Conservation (phyloP, 2,329 filamentous ascomycete genomes). For the Penicillium hordei region DNA sequence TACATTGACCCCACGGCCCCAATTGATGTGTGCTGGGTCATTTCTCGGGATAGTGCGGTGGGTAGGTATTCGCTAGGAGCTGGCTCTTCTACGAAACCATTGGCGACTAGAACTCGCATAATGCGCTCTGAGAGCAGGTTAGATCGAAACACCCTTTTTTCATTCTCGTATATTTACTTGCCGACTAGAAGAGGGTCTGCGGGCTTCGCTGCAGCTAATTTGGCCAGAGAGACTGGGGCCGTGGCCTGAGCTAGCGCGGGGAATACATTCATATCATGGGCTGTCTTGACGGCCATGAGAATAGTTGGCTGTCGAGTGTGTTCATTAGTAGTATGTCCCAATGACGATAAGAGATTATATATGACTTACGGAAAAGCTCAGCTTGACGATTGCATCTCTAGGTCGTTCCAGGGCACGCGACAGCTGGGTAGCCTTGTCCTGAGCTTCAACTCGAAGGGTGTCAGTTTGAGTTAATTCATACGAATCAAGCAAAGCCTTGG, state of each 20-base stretch:
- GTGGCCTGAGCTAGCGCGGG: conserved; percentile 16
- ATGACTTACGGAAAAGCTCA: conserved; percentile 16
- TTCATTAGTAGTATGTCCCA: not conserved
- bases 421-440: conserved; percentile 16
- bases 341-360: too few species aligned
- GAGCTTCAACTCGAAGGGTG: conserved; percentile 14
- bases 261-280: conserved; percentile 23
- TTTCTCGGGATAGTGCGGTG: conserved; percentile 18
- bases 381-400: conserved; percentile 21
- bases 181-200: conserved; percentile 27
- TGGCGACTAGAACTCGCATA: conserved; percentile 22
- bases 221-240: conserved; percentile 11
- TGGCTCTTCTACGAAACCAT: conserved; percentile 18
- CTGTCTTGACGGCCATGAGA: conserved; percentile 23
- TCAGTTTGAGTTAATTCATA: conserved; percentile 15
- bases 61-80: conserved; percentile 16
- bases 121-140: conserved; percentile 19
- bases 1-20: conserved; percentile 22
- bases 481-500: conserved; percentile 5
- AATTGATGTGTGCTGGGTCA: conserved; percentile 19
- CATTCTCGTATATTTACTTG: not conserved
- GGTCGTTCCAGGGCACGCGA: conserved; percentile 21
- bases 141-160: not conserved
- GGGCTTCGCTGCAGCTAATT: conserved; percentile 21
- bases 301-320: conserved; percentile 13